Evolutionary conservation across 2,329 filamentous ascomycete genomes (phyloP), one percentile per base, ranked within the genome.

Genomic region (Penicillium capsulatum): DNA sequence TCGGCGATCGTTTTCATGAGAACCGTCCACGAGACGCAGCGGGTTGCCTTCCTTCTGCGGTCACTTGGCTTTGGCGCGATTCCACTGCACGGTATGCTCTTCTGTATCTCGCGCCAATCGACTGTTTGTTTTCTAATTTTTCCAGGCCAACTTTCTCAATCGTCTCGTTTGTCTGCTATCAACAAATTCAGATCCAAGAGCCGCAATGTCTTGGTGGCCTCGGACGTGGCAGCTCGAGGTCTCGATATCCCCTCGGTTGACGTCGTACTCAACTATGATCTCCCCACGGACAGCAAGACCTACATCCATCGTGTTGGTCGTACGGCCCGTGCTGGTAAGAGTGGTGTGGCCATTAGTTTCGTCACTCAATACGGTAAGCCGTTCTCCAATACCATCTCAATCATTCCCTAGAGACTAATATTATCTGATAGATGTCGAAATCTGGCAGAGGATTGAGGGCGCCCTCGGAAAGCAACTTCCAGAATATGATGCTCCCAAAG

Each of bases 201-300:
- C n/a, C 76, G 89, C 29, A 81, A 94, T 50, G 91, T 98, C 27
- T 77, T 98, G 3, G 57, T 96, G 3, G 89, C 89, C 2, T 96
- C 90, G 0, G 90, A 96, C 62, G 87, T 96, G n/a, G 90, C 90
- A 1, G 86, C 90, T 1, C 82, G 90, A 61, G 91, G 90, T 74
- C 74, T 96, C 5, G 90, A 96, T 71, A 94, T 96, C 32, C 89
- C 89, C 9, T 84, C 80, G n/a, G 89, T 96, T 9, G 88, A 94
- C 50, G 70, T 91, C 0, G 86, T 96, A 2, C 64, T 95, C 50
- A 95, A 95, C 67, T 86, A 83, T 51, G 89, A 95, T 57, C 68
- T 95, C 2, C 87, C 89, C 0, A 77, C 80, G 14, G 87, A 94
- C 65, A 86, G 80, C 54, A 94, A 94, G 67, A 95, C 89, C 0